phyloP scores from a whole-genome alignment of 2,329 filamentous ascomycete species.

The Aaosphaeria pasadenensis region DNA sequence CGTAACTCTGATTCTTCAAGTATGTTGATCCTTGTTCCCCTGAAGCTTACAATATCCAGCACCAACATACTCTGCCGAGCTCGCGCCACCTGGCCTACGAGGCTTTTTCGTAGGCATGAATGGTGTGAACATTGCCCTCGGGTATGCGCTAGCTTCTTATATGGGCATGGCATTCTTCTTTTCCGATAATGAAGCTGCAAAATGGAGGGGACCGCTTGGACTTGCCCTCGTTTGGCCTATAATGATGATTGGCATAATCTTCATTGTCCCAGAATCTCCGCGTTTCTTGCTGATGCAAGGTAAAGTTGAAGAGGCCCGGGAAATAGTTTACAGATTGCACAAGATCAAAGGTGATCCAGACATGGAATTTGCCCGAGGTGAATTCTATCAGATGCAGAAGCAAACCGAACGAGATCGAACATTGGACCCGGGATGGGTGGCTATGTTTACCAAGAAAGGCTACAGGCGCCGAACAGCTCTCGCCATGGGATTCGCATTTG shows the following conservation, averaged over 20 bases:
- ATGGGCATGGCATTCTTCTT: conserved; percentile 21
- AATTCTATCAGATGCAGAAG: conserved; percentile 28
- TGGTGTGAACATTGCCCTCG: conserved; percentile 19
- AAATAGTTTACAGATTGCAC: conserved; percentile 14
- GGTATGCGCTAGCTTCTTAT: conserved; percentile 18
- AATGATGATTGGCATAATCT: conserved; percentile 16
- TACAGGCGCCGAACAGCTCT: conserved; percentile 17
- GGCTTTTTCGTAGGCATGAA: conserved; percentile 24
- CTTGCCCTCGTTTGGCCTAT: conserved; percentile 19
- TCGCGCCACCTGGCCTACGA: conserved; percentile 17
- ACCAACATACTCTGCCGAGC: conserved; percentile 17
- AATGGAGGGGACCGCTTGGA: conserved; percentile 25
- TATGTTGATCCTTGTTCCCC: background rate
- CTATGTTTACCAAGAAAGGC: conserved; percentile 20
- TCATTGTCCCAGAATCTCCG: conserved; percentile 11
- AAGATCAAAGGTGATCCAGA: conserved; percentile 14
- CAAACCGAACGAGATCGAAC: conserved; percentile 18
- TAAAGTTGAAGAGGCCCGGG: conserved; percentile 9
- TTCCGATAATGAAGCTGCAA: conserved; percentile 5
- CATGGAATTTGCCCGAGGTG: conserved; percentile 16
- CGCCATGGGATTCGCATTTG: conserved; percentile 19
- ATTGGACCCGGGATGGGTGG: conserved; percentile 11
- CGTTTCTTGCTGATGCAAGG: conserved; percentile 10
- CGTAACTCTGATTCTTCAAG: conserved; percentile 1
- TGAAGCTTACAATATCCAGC: conserved; percentile 4